phyloP scores from a whole-genome alignment of 2,329 filamentous ascomycete species.

The Xylariaceae sp. region DNA sequence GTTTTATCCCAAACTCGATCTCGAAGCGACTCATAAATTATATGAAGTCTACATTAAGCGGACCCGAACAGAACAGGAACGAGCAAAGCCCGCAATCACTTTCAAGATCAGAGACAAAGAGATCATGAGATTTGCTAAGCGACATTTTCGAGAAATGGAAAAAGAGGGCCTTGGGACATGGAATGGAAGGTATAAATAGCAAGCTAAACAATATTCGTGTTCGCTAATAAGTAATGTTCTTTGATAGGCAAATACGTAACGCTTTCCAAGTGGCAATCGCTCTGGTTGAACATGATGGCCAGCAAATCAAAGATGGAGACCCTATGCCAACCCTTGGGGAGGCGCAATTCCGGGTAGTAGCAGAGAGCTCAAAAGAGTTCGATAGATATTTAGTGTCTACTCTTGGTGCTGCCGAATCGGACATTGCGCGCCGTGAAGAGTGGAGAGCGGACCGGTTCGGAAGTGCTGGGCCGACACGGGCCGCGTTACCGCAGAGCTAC shows the following conservation, averaged over 20 bases:
- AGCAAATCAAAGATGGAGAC: constrained; percentile 2
- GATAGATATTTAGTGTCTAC: constrained; percentile 21
- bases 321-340: constrained; percentile 10
- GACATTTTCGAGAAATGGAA: constrained; percentile 15
- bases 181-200: constrained; percentile 19
- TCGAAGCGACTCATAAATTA: constrained; percentile 2
- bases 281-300: constrained; percentile 15
- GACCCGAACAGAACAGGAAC: constrained; percentile 9
- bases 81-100: background rate
- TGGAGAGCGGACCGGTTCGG: constrained; percentile 16
- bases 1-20: constrained; percentile 17
- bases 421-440: constrained; percentile 15
- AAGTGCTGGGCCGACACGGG: background rate
- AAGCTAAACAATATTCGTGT: background rate
- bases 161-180: constrained; percentile 18
- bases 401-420: constrained; percentile 9
- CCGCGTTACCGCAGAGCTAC: background rate
- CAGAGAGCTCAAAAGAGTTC: constrained; percentile 26
- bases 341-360: constrained; percentile 16
- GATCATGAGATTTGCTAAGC: constrained; percentile 20
- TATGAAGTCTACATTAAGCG: constrained; percentile 19
- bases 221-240: background rate
- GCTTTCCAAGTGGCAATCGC: constrained; percentile 23
- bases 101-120: constrained; percentile 22
- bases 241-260: constrained; percentile 19